Evolutionary conservation across 441 rosid species (phyloP).

Genomic region (Pelargonium cotyledonis): DNA sequence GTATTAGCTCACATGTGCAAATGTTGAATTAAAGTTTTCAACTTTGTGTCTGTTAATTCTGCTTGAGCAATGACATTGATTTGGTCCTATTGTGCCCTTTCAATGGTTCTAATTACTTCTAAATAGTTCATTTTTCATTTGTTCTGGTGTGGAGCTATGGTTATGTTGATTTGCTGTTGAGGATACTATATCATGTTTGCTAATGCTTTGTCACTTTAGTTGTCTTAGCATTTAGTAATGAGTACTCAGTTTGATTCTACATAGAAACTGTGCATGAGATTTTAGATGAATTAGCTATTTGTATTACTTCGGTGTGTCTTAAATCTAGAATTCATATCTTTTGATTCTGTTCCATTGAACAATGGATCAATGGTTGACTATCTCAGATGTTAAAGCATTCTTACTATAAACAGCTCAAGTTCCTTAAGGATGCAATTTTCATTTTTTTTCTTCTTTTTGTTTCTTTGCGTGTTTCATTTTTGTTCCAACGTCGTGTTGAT

Average conservation of each 20-base stretch:
- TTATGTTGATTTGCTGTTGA: neutral
- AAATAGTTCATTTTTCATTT: neutral
- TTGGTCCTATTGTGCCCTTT: neutral
- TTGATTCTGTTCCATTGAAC: no score
- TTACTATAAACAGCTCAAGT: no score
- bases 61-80: neutral
- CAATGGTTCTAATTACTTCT: neutral
- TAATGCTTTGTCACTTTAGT: neutral
- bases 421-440: neutral
- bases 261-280: slow-evolving; percentile 2
- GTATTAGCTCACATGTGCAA: neutral
- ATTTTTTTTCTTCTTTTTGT: slow-evolving; percentile 7
- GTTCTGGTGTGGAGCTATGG: neutral
- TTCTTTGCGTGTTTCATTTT: neutral
- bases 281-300: no score
- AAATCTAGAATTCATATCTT: no score
- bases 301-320: no score
- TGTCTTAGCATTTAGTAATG: neutral
- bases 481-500: neutral
- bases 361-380: no score
- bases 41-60: neutral
- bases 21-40: neutral
- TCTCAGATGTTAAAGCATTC: no score
- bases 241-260: neutral
- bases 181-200: neutral